Evolutionary conservation across 495 filamentous ascomycete species (phyloP), one percentile per base, ranked within the genome.

Genomic region (Penicillium samsonianum): DNA sequence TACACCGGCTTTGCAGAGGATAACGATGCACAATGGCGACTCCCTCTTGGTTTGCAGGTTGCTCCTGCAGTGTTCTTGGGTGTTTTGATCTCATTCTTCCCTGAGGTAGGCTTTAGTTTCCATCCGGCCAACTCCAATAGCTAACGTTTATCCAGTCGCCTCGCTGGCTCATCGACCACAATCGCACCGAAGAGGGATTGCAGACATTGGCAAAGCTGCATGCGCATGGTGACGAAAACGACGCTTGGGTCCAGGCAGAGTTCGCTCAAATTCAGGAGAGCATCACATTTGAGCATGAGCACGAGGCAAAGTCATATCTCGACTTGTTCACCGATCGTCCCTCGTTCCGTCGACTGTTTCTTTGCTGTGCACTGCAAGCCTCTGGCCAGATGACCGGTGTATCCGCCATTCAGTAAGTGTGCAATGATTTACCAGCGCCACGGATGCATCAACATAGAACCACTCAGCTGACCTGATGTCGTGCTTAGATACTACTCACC

Each of bases 331-430:
- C 68, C 6, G 82, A 83, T 55, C 79, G 76, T 25, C 83, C 84
- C 3, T 84, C 81, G 2, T 89, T 89, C 75, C 83, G 87, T 17
- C 81, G 87, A 14, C 71, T 90, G 10, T 85, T 90, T 67, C 76
- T 90, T 16, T 86, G 84, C 52, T 83, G 80, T 62, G 74, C 87
- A 0, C 67, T 90, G 17, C 87, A 90, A 67, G 86, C 85, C 5
- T 84, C 83, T 1, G 79, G 84, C 16, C 87, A 90, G 62, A 86
- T 90, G 86, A 90, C 87, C 0, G 87, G 87, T 57, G 86, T 89
- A 4, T 84, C 81, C 4, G 87, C 87, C 0, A 89, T 90, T 63
- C 86, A 90, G 74, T 76, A 64, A 73, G 62, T 30, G 6, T 8
- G 19, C 5, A 20, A 12, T 7, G 1, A 12, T 0, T 37, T 20